Conservation (phyloP, 202 grass and related monocot genomes). For the Bolboschoenoplectus hybrid region DNA sequence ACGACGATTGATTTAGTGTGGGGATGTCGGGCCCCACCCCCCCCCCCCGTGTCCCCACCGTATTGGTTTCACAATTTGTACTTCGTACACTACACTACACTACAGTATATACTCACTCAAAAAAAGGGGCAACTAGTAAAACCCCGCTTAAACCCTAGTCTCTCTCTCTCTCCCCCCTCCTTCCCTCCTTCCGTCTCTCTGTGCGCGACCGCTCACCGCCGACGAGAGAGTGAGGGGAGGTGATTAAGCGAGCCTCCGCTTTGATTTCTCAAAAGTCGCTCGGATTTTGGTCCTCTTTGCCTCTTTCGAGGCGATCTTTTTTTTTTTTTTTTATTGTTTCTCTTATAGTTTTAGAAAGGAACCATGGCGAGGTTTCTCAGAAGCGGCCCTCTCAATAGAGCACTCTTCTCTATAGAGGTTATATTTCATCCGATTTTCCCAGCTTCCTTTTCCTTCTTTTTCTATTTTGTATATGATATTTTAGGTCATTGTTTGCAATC, state of each 20-base stretch:
- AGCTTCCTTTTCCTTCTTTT: neutral
- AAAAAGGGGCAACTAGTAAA: neutral
- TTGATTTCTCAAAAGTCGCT: slow-evolving; percentile 45
- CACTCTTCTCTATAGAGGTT: slow-evolving; percentile 44
- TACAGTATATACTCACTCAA: slow-evolving; percentile 3
- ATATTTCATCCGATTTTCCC: neutral
- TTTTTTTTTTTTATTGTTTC: neutral
- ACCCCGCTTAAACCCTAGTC: slow-evolving; percentile 55
- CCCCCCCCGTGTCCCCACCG: too few species aligned
- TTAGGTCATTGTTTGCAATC: neutral
- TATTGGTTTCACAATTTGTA: too few species aligned
- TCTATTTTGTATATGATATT: neutral
- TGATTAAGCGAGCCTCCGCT: slow-evolving; percentile 41
- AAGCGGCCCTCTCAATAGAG: slow-evolving; percentile 32
- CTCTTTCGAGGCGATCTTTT: slow-evolving; percentile 41
- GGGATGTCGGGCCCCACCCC: neutral
- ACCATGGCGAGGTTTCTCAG: slow-evolving; percentile 57
- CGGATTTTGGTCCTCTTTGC: slow-evolving; percentile 22
- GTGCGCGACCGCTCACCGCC: slow-evolving; percentile 25
- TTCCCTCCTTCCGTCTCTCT: slow-evolving; percentile 8
- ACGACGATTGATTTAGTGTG: neutral
- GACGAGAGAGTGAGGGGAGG: slow-evolving; percentile 3
- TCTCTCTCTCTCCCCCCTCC: slow-evolving; percentile 30
- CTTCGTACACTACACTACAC: neutral
- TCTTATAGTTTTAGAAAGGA: neutral